Conservation (phyloP, 371 early-diverging fungal species). For the Lichtheimia ramosa region DNA sequence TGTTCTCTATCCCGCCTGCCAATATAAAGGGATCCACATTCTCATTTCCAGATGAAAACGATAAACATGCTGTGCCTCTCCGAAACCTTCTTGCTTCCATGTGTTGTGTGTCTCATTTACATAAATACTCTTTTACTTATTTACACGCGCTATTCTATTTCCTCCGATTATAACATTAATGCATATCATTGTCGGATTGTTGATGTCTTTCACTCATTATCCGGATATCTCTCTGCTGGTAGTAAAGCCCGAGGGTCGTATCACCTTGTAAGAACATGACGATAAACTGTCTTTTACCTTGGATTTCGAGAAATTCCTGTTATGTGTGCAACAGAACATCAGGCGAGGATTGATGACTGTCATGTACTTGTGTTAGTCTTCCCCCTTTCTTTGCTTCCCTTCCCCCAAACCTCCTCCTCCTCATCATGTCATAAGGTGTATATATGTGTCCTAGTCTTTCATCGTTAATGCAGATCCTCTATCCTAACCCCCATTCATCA, state of each 20-base stretch:
- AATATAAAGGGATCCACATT: too few relatives aligned
- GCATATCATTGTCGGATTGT: not conserved
- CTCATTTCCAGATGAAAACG: not conserved
- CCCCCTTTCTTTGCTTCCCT: too few relatives aligned
- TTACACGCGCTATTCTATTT: not conserved
- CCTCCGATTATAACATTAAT: not conserved
- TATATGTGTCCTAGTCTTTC: too few relatives aligned
- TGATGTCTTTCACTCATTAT: not conserved
- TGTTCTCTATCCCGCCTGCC: too few relatives aligned
- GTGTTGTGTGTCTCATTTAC: not conserved
- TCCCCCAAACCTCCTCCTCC: too few relatives aligned
- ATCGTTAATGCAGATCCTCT: too few relatives aligned
- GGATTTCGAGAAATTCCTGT: constrained; percentile 3
- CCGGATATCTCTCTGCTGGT: not conserved
- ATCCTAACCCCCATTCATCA: too few relatives aligned
- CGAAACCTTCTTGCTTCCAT: not conserved
- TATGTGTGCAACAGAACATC: not conserved
- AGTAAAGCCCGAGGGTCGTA: not conserved
- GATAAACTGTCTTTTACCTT: not conserved
- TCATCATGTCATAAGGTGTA: too few relatives aligned
- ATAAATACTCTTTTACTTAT: too few relatives aligned
- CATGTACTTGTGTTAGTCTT: too few relatives aligned
- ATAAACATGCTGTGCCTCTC: not conserved
- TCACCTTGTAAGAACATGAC: too few relatives aligned
- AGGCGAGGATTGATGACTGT: not conserved